A percentile compares a stretch with the other conserved stretches of the same genome.
These are phyloP conservation scores for Eutrema japonicum DNA, from an alignment of 345 rosid species.

Conservation along the genomic window DNA sequence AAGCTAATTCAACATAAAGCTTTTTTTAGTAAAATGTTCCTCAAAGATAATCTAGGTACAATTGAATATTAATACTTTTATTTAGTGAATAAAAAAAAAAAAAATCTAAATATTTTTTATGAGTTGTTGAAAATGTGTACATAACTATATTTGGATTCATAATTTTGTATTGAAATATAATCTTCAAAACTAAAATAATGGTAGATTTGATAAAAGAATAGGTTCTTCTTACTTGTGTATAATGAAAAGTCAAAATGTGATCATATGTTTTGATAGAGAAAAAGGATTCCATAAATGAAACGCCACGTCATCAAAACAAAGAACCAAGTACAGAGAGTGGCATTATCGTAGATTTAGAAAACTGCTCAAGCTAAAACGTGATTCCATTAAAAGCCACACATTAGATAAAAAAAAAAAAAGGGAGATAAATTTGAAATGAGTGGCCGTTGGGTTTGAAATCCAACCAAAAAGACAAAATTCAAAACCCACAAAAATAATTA, in stretches of 20 bases:
- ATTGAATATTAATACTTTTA: background rate
- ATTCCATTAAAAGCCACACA: constrained; percentile 28
- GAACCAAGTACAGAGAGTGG: constrained; percentile 16
- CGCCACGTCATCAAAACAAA: constrained; percentile 10
- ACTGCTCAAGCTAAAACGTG: constrained; percentile 31
- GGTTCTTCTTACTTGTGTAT: no score
- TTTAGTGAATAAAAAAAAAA: background rate
- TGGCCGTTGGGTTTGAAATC: constrained; percentile 71
- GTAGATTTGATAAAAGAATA: no score
- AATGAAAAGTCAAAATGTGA: no score
- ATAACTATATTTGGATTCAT: no score
- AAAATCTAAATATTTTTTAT: background rate
- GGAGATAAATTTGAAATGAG: constrained; percentile 61
- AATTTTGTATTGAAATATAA: no score
- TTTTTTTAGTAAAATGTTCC: background rate
- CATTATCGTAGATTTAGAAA: constrained; percentile 15
- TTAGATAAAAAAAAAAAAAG: constrained; percentile 35
- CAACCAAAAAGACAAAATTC: constrained; percentile 51
- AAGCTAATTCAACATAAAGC: background rate
- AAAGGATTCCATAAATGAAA: background rate
- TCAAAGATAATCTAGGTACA: background rate
- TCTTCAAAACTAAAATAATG: no score
- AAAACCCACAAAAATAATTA: constrained; percentile 22
- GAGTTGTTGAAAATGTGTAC: no score
- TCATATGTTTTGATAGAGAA: no score